These are phyloP conservation scores for Podospora australis DNA, from an alignment of 495 filamentous ascomycete species.

Conservation along the genomic window DNA sequence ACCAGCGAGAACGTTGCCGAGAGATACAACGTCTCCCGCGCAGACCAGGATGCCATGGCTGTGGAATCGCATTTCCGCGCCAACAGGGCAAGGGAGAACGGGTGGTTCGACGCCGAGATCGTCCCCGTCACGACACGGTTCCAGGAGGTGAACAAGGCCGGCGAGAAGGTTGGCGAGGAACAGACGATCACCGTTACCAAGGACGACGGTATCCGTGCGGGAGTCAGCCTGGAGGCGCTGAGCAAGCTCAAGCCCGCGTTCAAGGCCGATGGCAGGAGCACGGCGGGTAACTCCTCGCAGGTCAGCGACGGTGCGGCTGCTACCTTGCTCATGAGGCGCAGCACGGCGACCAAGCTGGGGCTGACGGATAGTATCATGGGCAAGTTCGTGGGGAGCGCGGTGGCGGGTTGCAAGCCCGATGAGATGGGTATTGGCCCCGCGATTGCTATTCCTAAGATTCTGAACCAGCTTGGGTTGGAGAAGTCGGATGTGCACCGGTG, in stretches of 20 bases:
- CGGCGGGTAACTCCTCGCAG: slow-evolving; percentile 82
- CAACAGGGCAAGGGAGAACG: slow-evolving; percentile 56
- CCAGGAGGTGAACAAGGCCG: slow-evolving; percentile 57
- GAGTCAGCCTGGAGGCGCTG: slow-evolving; percentile 60
- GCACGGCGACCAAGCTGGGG: slow-evolving; percentile 69
- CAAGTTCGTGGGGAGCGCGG: slow-evolving; percentile 67
- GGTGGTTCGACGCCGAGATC: slow-evolving; percentile 72
- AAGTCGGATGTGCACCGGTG: slow-evolving; percentile 73
- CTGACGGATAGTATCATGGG: slow-evolving; percentile 63
- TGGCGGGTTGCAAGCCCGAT: slow-evolving; percentile 73
- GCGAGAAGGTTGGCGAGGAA: slow-evolving; percentile 48
- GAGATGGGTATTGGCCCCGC: slow-evolving; percentile 93
- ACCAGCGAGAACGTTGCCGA: slow-evolving; percentile 87
- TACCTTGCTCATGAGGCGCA: slow-evolving; percentile 73
- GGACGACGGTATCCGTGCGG: slow-evolving; percentile 76
- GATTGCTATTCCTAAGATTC: slow-evolving; percentile 73
- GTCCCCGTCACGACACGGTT: slow-evolving; percentile 62
- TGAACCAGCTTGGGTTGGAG: slow-evolving; percentile 56
- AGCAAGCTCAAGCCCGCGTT: slow-evolving; percentile 81
- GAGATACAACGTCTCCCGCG: slow-evolving; percentile 65
- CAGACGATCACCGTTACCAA: slow-evolving; percentile 50
- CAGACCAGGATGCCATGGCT: slow-evolving; percentile 79
- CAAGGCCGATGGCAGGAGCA: slow-evolving; percentile 61
- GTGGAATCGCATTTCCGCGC: slow-evolving; percentile 67
- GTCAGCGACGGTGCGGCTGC: slow-evolving; percentile 85